These are phyloP conservation scores for Teratosphaeriaceae sp. DNA, from an alignment of 2,329 filamentous ascomycete species.

Conservation along the genomic window DNA sequence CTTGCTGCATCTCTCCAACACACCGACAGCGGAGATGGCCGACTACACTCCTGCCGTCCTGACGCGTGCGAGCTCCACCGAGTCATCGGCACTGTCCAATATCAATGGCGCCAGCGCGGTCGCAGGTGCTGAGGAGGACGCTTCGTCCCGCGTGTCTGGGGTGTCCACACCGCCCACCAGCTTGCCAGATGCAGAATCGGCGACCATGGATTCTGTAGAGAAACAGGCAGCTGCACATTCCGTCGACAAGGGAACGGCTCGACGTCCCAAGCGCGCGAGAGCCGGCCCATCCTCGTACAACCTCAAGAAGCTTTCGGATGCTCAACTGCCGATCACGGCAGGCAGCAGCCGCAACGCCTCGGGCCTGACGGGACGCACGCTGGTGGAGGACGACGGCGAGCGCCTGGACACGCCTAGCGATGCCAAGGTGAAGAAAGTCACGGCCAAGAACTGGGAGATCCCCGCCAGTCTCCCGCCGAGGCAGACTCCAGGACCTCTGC, in stretches of 20 bases:
- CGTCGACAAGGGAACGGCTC: constrained; percentile 16
- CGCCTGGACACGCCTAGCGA: constrained; percentile 15
- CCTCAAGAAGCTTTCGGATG: constrained; percentile 25
- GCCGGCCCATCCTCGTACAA: constrained; percentile 58
- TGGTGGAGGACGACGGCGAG: constrained; percentile 21
- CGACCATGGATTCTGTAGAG: constrained; percentile 42
- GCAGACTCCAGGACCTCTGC: constrained; percentile 11
- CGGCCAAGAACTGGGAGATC: constrained; percentile 35
- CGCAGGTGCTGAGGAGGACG: constrained; percentile 23
- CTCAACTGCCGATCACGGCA: constrained; percentile 15
- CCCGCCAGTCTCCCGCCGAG: constrained; percentile 10
- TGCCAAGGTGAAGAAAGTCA: constrained; percentile 41
- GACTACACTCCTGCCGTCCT: background rate
- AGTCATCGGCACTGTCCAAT: constrained; percentile 37
- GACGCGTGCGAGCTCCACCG: constrained; percentile 33
- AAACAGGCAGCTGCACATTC: constrained; percentile 24
- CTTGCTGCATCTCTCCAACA: background rate
- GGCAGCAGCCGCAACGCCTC: constrained; percentile 39
- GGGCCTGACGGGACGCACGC: constrained; percentile 28
- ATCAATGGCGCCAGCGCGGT: constrained; percentile 32
- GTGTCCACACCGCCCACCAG: constrained; percentile 62
- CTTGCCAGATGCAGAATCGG: constrained; percentile 49
- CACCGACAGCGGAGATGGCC: background rate
- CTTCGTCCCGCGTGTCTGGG: constrained; percentile 47
- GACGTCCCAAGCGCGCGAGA: constrained; percentile 50